phyloP scores from a whole-genome alignment of 768 basidiomycete genomes.

The Lactarius hatsudake region DNA sequence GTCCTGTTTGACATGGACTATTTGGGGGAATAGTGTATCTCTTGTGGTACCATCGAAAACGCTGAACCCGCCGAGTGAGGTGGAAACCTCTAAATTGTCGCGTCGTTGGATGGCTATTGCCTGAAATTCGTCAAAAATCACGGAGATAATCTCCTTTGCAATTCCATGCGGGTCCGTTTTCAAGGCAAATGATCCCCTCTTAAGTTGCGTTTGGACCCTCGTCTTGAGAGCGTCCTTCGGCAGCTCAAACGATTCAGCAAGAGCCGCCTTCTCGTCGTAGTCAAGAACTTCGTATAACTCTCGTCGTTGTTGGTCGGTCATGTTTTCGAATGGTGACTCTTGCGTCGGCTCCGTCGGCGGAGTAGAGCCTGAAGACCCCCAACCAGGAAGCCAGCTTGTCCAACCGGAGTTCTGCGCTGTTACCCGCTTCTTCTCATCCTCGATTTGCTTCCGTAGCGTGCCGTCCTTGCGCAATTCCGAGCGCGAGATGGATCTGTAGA shows the following conservation, averaged over 20 bases:
- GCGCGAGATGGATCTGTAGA: constrained; percentile 93
- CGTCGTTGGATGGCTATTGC: constrained; percentile 82
- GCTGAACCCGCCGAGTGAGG: constrained; percentile 81
- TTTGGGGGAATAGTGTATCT: constrained; percentile 80
- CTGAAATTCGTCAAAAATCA: constrained; percentile 83
- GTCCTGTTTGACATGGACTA: constrained; percentile 67
- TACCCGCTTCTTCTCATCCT: constrained; percentile 62
- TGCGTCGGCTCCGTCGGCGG: constrained; percentile 38
- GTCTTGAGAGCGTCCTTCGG: constrained; percentile 80
- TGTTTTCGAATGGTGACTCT: constrained; percentile 60
- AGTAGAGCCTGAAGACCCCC: constrained; percentile 54
- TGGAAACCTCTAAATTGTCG: constrained; percentile 79
- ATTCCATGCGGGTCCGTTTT: constrained; percentile 66
- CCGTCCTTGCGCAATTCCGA: constrained; percentile 85
- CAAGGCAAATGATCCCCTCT: constrained; percentile 85
- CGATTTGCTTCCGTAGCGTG: constrained; percentile 58
- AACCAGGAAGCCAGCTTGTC: constrained; percentile 65
- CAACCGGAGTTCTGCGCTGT: constrained; percentile 50
- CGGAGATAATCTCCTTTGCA: constrained; percentile 72
- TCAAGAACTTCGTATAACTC: constrained; percentile 89
- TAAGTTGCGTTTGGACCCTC: constrained; percentile 71
- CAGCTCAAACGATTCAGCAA: constrained; percentile 64
- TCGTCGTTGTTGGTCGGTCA: constrained; percentile 88
- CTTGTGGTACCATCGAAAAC: constrained; percentile 90
- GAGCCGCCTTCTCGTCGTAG: constrained; percentile 82